Percentiles rank a stretch among this genome's conserved stretches.
phyloP scores from a whole-genome alignment of 2,329 filamentous ascomycete genomes.

The Geosmithia putterillii region DNA sequence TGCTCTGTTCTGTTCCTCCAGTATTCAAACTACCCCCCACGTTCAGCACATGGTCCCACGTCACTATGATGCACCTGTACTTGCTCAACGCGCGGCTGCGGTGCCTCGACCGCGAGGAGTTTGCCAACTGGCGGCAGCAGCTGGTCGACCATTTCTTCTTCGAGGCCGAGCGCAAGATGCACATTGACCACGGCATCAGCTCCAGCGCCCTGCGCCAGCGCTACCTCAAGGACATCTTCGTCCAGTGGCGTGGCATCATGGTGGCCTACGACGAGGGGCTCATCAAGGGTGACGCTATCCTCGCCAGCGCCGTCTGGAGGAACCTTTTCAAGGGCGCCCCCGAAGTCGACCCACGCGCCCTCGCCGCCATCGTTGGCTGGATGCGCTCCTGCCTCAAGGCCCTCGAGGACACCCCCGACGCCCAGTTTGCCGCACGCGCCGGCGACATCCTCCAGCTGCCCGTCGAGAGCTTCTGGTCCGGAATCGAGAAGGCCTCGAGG shows the following conservation, averaged over 20 bases:
- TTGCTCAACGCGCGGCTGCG: slow-evolving; percentile 74
- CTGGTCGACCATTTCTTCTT: slow-evolving; percentile 93
- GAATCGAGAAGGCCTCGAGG: slow-evolving; percentile 21
- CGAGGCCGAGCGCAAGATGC: slow-evolving; percentile 75
- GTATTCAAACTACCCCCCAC: slow-evolving; percentile 71
- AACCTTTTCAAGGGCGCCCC: slow-evolving; percentile 72
- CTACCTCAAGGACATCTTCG: slow-evolving; percentile 77
- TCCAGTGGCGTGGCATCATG: slow-evolving; percentile 82
- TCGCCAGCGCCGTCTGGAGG: slow-evolving; percentile 80
- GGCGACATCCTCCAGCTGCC: slow-evolving; percentile 20
- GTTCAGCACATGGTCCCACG: slow-evolving; percentile 91
- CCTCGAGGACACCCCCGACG: slow-evolving; percentile 37
- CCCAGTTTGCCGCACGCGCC: slow-evolving; percentile 17
- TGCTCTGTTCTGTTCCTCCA: slow-evolving; percentile 18
- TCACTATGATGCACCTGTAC: slow-evolving; percentile 95
- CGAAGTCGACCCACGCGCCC: slow-evolving; percentile 34
- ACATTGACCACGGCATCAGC: slow-evolving; percentile 60
- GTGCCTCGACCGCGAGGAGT: slow-evolving; percentile 56
- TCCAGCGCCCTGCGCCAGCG: slow-evolving; percentile 47
- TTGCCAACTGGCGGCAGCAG: slow-evolving; percentile 74
- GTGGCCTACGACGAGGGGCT: slow-evolving; percentile 78
- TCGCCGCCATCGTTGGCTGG: slow-evolving; percentile 45
- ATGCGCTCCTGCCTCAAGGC: slow-evolving; percentile 34
- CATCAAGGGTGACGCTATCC: slow-evolving; percentile 61
- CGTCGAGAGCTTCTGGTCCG: slow-evolving; percentile 30